A percentile compares a stretch with the other conserved stretches of the same genome.
phyloP scores from a whole-genome alignment of 73 alveolate genomes.

The Paramecium sonneborni region DNA sequence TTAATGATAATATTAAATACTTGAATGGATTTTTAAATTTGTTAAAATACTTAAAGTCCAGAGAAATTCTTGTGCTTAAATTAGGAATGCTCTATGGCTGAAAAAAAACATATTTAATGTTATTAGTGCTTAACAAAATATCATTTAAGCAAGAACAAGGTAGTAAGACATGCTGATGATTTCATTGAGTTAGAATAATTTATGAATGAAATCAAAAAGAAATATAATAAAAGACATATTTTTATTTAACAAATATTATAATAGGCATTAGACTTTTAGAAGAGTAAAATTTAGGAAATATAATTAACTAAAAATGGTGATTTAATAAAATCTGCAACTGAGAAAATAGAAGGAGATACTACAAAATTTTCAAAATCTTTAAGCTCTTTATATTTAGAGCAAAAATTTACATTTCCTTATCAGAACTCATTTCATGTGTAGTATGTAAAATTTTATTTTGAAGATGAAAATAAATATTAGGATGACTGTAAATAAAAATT shows the following conservation, averaged over 20 bases:
- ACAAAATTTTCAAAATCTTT: background rate
- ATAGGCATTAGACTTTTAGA: background rate
- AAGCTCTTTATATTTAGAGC: background rate
- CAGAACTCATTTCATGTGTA: background rate
- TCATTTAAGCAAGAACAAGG: background rate
- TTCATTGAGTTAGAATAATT: constrained; percentile 4
- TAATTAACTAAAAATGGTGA: background rate
- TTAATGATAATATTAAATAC: background rate
- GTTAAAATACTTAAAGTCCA: constrained; percentile 2
- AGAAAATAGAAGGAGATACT: background rate
- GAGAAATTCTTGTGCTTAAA: background rate
- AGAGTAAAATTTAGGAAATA: background rate
- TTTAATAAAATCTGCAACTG: background rate
- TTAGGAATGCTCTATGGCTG: background rate
- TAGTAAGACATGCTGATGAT: background rate
- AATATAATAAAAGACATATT: background rate
- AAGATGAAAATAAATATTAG: background rate
- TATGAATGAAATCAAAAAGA: background rate
- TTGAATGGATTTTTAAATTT: background rate
- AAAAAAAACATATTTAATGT: background rate
- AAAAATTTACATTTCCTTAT: background rate
- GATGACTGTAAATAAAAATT: background rate
- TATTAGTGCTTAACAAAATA: background rate
- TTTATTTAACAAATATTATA: background rate
- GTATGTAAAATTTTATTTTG: background rate